A percentile compares a stretch with the other conserved stretches of the same genome.
These are phyloP conservation scores for Tirmania nivea DNA, from an alignment of 495 filamentous ascomycete genomes.

Conservation along the genomic window DNA sequence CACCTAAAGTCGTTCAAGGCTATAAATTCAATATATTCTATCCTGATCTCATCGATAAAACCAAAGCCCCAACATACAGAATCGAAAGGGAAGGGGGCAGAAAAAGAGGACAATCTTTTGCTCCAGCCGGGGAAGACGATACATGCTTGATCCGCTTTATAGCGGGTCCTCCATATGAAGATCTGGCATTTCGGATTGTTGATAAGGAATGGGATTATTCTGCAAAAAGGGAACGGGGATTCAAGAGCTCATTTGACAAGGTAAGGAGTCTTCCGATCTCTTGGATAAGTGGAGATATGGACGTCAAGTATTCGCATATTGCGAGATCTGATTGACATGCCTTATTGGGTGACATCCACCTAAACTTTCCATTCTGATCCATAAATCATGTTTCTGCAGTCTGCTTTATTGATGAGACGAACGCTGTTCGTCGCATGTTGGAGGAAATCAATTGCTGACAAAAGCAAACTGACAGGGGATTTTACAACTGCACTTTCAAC, in stretches of 20 bases:
- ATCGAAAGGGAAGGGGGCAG: constrained; percentile 84
- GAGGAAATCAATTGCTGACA: too few relatives aligned
- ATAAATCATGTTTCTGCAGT: too few relatives aligned
- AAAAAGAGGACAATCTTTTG: constrained; percentile 74
- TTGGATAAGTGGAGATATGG: constrained; percentile 6
- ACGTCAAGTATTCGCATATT: constrained; percentile 4
- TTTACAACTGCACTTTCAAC: constrained; percentile 91
- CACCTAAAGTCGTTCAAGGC: constrained; percentile 92
- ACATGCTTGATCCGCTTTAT: constrained; percentile 93
- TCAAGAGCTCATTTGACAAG: constrained; percentile 92
- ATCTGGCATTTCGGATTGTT: constrained; percentile 92
- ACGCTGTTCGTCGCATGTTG: too few relatives aligned
- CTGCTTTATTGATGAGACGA: too few relatives aligned
- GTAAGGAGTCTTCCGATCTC: constrained; percentile 26
- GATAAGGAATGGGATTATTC: constrained; percentile 99
- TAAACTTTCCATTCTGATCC: not conserved
- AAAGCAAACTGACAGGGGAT: constrained; percentile 41
- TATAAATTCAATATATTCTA: constrained; percentile 99
- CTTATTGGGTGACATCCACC: constrained; percentile 12
- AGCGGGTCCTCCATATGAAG: constrained; percentile 88
- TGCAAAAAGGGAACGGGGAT: constrained; percentile 83
- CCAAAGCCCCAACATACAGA: constrained; percentile 79
- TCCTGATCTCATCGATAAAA: constrained; percentile 91
- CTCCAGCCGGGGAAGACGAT: constrained; percentile 91
- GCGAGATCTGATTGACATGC: constrained; percentile 7